phyloP scores from a whole-genome alignment of 768 basidiomycete genomes.

The Leucosporidium creatinivorum region DNA sequence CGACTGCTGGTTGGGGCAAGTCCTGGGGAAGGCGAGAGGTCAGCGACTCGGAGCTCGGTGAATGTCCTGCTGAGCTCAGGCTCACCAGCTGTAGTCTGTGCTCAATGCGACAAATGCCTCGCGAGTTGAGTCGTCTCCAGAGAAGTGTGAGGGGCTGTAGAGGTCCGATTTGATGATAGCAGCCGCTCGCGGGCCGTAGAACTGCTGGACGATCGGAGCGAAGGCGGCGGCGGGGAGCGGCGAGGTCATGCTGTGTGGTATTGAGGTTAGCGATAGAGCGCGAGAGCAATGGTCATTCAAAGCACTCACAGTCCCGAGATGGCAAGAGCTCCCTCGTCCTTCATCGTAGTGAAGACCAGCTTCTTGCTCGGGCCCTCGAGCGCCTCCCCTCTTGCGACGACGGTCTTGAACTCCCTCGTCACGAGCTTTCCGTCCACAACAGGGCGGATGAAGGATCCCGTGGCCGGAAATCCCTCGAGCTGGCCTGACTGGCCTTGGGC shows the following conservation, averaged over 20 bases:
- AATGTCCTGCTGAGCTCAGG: background rate
- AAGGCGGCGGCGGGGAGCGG: constrained; percentile 48
- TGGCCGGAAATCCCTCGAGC: constrained; percentile 2
- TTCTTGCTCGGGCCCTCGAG: constrained; percentile 12
- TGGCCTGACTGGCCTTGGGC: background rate
- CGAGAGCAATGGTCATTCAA: background rate
- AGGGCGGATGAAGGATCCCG: constrained; percentile 57
- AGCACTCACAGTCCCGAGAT: background rate
- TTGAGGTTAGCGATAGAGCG: no score
- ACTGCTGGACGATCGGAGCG: constrained; percentile 42
- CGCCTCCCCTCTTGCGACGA: background rate
- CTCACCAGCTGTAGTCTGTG: constrained; percentile 31
- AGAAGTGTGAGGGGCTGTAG: constrained; percentile 4
- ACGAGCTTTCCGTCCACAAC: constrained; percentile 61
- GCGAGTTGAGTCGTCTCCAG: background rate
- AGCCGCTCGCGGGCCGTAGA: constrained; percentile 50
- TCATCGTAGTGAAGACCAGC: constrained; percentile 62
- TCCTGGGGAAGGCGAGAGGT: background rate
- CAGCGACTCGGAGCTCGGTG: background rate
- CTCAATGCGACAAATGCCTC: constrained; percentile 8
- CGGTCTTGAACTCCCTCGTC: constrained; percentile 40
- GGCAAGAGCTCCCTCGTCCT: constrained; percentile 62
- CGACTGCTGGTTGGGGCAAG: constrained; percentile 29
- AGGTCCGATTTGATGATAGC: constrained; percentile 39
- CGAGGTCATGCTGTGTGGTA: constrained; percentile 42